These are phyloP conservation scores for Chlorella sp. DNA, from an alignment of 139 green algal genomes.

Conservation along the genomic window DNA sequence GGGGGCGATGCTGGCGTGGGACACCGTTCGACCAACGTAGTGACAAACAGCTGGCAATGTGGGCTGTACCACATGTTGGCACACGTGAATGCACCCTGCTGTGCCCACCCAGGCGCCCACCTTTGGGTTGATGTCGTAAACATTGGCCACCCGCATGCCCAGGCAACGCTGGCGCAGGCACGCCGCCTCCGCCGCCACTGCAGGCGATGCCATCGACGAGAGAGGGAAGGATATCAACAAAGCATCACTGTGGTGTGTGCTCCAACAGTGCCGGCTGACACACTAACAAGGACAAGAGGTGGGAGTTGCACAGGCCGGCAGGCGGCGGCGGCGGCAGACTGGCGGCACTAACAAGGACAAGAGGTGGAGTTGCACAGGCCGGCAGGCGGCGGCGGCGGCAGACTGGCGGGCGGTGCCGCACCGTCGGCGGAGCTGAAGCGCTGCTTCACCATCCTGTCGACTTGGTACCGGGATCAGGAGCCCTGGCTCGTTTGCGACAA, in stretches of 20 bases:
- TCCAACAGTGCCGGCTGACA: background rate
- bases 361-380: background rate
- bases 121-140: conserved; percentile 96
- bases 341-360: background rate
- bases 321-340: background rate
- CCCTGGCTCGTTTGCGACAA: too few relatives aligned
- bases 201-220: conserved; percentile 51
- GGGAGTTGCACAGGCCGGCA: background rate
- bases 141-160: conserved; percentile 90
- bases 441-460: conserved; percentile 12
- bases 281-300: background rate
- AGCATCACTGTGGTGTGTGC: background rate
- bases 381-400: background rate
- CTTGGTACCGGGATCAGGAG: too few relatives aligned
- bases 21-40: too few relatives aligned
- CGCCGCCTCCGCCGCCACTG: conserved; percentile 92
- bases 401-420: background rate
- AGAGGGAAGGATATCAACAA: background rate
- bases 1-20: too few relatives aligned
- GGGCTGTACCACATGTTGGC: background rate
- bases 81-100: background rate
- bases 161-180: conserved; percentile 81
- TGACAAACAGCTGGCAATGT: background rate
- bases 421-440: conserved; percentile 10
- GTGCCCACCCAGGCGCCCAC: conserved; percentile 24